phyloP scores from a whole-genome alignment of 306 rosid species.

The Acacia crassicarpa region DNA sequence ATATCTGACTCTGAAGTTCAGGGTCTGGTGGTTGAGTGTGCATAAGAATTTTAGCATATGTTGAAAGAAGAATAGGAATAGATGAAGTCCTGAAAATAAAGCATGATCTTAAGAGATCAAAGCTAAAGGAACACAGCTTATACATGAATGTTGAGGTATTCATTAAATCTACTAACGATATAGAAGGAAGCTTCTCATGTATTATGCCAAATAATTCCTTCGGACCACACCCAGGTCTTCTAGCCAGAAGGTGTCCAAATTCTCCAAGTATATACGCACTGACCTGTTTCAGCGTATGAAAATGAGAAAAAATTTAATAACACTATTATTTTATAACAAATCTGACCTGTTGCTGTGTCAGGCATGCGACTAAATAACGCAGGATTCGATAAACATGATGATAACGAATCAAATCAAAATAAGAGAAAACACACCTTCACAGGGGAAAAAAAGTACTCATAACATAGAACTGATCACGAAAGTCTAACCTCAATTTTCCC shows the following conservation, averaged over 20 bases:
- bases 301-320: slow-evolving; percentile 21
- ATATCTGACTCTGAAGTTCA: slow-evolving; percentile 93
- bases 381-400: slow-evolving; percentile 11
- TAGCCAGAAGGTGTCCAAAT: slow-evolving; percentile 94
- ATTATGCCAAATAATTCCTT: slow-evolving; percentile 80
- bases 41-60: slow-evolving; percentile 98
- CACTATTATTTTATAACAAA: neutral
- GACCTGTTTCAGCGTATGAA: slow-evolving; percentile 66
- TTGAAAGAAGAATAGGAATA: slow-evolving; percentile 88
- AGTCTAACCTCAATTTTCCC: slow-evolving; percentile 18
- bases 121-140: slow-evolving; percentile 11
- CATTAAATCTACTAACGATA: slow-evolving; percentile 65
- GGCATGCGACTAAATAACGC: slow-evolving; percentile 19
- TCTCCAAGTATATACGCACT: slow-evolving; percentile 97
- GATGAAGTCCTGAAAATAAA: slow-evolving; percentile 76
- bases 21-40: slow-evolving; percentile 95
- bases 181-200: slow-evolving; percentile 98
- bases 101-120: slow-evolving; percentile 31
- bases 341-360: slow-evolving; percentile 17
- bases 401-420: slow-evolving; percentile 20
- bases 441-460: neutral
- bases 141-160: slow-evolving; percentile 8
- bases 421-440: slow-evolving; percentile 18
- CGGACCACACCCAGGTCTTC: slow-evolving; percentile 91
- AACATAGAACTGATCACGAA: neutral